phyloP scores from a whole-genome alignment of 2,329 filamentous ascomycete species.

The Curvularia sp. region DNA sequence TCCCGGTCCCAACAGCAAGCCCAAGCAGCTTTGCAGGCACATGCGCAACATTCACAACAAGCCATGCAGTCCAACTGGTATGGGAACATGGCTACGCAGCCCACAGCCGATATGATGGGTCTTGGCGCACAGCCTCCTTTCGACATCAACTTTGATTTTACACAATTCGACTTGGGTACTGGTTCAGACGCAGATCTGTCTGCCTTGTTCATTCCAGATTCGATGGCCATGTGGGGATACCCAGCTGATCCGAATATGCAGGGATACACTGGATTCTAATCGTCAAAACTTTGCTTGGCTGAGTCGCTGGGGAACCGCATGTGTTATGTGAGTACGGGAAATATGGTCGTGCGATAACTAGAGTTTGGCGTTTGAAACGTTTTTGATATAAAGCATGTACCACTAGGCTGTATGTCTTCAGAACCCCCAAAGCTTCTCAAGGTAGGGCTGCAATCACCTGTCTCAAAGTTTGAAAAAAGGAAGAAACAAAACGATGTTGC shows the following conservation, averaged over 20 bases:
- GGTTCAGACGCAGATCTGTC: slow-evolving; percentile 48
- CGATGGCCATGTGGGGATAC: slow-evolving; percentile 42
- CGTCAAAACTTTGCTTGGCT: not conserved
- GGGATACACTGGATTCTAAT: slow-evolving; percentile 25
- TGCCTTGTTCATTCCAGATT: slow-evolving; percentile 48
- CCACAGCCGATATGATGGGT: slow-evolving; percentile 36
- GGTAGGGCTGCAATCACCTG: not conserved
- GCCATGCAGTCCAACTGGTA: slow-evolving; percentile 42
- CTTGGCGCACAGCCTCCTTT: slow-evolving; percentile 37
- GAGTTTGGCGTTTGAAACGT: not conserved
- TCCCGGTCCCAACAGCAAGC: slow-evolving; percentile 34
- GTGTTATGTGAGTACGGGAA: not conserved
- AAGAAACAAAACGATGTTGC: not conserved
- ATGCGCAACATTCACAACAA: slow-evolving; percentile 31
- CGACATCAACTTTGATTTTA: slow-evolving; percentile 49
- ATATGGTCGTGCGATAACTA: not conserved
- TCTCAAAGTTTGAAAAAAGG: not conserved
- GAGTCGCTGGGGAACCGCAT: not conserved
- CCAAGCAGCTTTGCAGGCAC: slow-evolving; percentile 37
- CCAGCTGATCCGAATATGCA: slow-evolving; percentile 25
- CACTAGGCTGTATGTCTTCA: not conserved
- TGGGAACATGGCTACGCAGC: slow-evolving; percentile 29
- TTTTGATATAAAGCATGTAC: not conserved
- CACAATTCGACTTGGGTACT: slow-evolving; percentile 47
- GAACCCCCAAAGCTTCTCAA: not conserved